Evolutionary conservation across 208 protist species (phyloP).

Genomic region (Trypanosoma avium): DNA sequence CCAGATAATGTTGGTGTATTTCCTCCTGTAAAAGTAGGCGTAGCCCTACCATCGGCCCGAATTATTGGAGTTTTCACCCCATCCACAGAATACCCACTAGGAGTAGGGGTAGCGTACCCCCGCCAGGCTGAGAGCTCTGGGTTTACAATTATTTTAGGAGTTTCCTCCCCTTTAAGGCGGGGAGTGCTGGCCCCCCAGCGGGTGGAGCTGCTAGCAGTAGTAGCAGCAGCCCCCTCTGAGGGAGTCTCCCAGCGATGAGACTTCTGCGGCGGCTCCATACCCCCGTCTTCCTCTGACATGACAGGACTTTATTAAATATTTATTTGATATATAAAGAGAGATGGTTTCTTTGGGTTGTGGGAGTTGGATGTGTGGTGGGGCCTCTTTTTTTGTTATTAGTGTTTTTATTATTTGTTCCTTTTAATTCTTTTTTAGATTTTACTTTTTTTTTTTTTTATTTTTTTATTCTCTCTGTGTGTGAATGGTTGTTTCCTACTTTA

Average conservation of each 20-base stretch:
- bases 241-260: conserved; percentile 62
- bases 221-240: conserved; percentile 6
- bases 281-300: conserved; percentile 30
- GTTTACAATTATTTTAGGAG: conserved; percentile 44
- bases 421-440: background rate
- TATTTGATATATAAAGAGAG: too few relatives aligned
- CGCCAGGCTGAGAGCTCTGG: conserved; percentile 64
- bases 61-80: conserved; percentile 58
- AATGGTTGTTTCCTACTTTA: too few relatives aligned
- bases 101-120: conserved; percentile 65
- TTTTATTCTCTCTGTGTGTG: too few relatives aligned
- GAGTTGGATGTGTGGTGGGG: too few relatives aligned
- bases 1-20: conserved; percentile 54
- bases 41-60: conserved; percentile 11
- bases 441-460: conserved; percentile 1
- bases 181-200: conserved; percentile 80
- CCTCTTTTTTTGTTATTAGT: background rate
- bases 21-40: conserved; percentile 25
- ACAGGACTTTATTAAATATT: too few relatives aligned
- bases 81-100: conserved; percentile 49
- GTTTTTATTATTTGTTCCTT: background rate
- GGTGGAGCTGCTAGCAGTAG: conserved; percentile 49
- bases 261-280: conserved; percentile 42
- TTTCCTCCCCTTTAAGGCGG: conserved; percentile 69
- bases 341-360: too few relatives aligned